Base-by-base conservation (phyloP, 345 rosid species). In the Salix arbutifolia region DNA sequence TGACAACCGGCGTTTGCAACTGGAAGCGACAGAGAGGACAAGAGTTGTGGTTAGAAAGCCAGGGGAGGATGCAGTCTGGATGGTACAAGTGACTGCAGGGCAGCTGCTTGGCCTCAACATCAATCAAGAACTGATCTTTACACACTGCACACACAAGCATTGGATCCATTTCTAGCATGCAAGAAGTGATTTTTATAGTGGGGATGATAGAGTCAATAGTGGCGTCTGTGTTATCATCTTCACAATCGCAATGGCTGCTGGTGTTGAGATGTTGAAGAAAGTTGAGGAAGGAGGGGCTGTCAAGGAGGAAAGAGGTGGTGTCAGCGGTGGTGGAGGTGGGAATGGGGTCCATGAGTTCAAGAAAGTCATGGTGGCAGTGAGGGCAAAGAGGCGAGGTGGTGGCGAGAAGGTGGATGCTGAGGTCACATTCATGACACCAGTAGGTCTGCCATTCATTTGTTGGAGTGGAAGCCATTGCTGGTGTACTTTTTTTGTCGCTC, bases 351-450 rank as follows among this genome's bases (percentile, higher is more conserved):
- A 79, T 78, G 21, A 64, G 77, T 70, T 85, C 88, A 30, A 84
- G 81, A 76, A 44, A 60, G 42, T 73, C 76, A 30, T 35, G 19
- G 56, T 73, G 72, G 73, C 90, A 88, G 53, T 86, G 83, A 5
- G 91, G 91, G 76, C 92, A 89, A 65, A 81, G 66, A 0, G 26
- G 74, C 62, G 84, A 5, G 38, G 85, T n/a, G 31, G 83, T 73
- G 48, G 78, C 9, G 73, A 82, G 76, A 70, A 89, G 85, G 7
- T 80, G 76, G 30, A 89, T 31, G 80, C 92, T 88, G 84, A 85
- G 85, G 75, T 89, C 92, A 60, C 92, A 89, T 74, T 86, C 85
- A 78, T 86, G 91, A 70, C 92, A 89, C 91, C 92, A 89, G 80
- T 86, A 89, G 0, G 87, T 85, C 72, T 81, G 79, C 50, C 78